Evolutionary conservation across 202 grass and related monocot species (phyloP).

Genomic region (Saccharum hybrid): DNA sequence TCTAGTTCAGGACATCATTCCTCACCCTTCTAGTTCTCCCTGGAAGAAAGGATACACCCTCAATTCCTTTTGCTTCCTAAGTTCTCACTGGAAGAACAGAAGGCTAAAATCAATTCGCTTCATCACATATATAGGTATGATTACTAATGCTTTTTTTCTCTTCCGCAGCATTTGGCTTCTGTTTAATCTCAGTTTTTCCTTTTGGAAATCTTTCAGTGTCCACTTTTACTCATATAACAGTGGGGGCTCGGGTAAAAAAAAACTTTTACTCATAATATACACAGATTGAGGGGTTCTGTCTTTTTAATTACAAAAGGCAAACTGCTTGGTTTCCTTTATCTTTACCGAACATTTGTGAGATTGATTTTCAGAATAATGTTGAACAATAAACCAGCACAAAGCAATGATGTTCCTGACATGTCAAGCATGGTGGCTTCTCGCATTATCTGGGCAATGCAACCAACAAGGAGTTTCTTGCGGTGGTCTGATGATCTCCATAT

Average conservation of each 20-base stretch:
- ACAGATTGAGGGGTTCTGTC: not conserved
- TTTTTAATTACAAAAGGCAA: conserved; percentile 27
- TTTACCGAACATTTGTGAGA: conserved; percentile 17
- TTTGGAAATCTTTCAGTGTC: conserved; percentile 14
- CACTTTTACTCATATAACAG: not conserved
- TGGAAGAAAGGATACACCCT: not conserved
- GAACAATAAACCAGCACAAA: conserved; percentile 15
- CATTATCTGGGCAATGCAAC: conserved; percentile 42
- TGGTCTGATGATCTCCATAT: conserved; percentile 57
- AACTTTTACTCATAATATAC: not conserved
- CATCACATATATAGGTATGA: conserved; percentile 26
- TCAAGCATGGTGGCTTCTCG: conserved; percentile 30
- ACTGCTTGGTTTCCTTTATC: not conserved
- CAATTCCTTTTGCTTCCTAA: conserved; percentile 31
- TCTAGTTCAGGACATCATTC: conserved; percentile 8
- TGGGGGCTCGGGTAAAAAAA: not conserved
- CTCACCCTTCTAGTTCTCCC: not conserved
- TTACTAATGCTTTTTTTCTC: conserved; percentile 21
- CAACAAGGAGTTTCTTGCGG: conserved; percentile 32
- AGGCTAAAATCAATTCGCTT: conserved; percentile 14
- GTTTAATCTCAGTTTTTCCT: conserved; percentile 32
- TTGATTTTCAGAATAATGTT: conserved; percentile 49
- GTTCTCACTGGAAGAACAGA: conserved; percentile 36
- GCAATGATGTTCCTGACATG: conserved; percentile 38
- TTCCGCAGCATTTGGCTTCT: conserved; percentile 5